Base-by-base conservation (phyloP, 2,329 filamentous ascomycete species). In the Biscogniauxia marginata region DNA sequence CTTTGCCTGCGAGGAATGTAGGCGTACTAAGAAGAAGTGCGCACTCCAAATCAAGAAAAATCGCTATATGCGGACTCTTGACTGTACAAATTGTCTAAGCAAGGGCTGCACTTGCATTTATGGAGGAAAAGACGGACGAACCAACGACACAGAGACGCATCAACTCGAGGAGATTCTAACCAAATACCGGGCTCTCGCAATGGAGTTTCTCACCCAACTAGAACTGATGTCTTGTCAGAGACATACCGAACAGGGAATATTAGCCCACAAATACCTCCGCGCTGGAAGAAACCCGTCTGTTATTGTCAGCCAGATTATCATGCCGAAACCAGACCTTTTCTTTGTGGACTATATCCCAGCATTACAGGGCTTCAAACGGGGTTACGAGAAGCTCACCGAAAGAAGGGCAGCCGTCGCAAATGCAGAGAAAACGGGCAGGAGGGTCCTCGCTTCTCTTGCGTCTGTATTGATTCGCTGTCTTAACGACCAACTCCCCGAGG, bases 1-100 rank as follows among this genome's bases (percentile, higher is more conserved):
- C n/a, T n/a, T n/a, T n/a, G n/a, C n/a, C n/a, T 24, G 21, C 55
- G 50, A 48, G 18, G 18, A 47, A 8, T 4, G 21, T 11, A 50
- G 6, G 23, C 30, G 24, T 23, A 20, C 44, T 24, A 51, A 56
- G 19, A 53, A 56, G 3, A 34, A 34, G 30, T 34, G 30, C 8
- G 30, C n/a, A n/a, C n/a, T n/a, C n/a, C n/a, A n/a, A n/a, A n/a
- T n/a, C 34, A 47, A 11, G 51, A 49, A 24, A 58, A 52, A 47
- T 50, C 18, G 43, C 9, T 19, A 16, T 11, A 24, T 48, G 21
- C 23, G 45, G 9, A 8, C n/a, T 43, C 34, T 44, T 5, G 3
- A 13, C 30, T 34, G 30, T 13, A 34, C 9, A 11, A 34, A 34
- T 34, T 34, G 30, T 34, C 9, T 34, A 7, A 34, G 11, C 30